A percentile compares a stretch with the other conserved stretches of the same genome.
phyloP scores from a whole-genome alignment of 2,329 filamentous ascomycete species.

The Sclerotinia glacialis region DNA sequence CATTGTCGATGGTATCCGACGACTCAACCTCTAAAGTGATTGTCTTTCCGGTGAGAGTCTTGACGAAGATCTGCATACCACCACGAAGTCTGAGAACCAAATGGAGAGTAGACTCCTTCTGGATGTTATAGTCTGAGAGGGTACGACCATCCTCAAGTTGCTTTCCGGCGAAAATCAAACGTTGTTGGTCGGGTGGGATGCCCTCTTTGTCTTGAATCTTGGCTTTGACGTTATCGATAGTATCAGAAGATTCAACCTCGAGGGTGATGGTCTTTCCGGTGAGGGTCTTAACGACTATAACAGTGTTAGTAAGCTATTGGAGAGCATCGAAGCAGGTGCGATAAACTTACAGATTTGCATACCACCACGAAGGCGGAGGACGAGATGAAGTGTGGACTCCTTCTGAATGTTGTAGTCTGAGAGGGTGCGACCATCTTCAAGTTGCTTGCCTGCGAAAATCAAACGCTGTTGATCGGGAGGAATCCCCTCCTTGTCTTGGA shows the following conservation, averaged over 20 bases:
- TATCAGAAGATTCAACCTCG: constrained; percentile 99
- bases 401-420: constrained; percentile 97
- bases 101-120: constrained; percentile 83
- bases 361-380: constrained; percentile 83
- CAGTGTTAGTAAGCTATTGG: constrained; percentile 51
- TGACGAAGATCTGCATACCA: constrained; percentile 76
- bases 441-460: constrained; percentile 94
- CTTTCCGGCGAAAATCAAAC: constrained; percentile 90
- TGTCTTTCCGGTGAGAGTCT: constrained; percentile 68
- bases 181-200: constrained; percentile 92
- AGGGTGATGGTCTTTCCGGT: constrained; percentile 98
- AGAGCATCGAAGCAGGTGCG: constrained; percentile 50
- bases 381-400: constrained; percentile 80
- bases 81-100: constrained; percentile 77
- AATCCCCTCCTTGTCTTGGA: constrained; percentile 97
- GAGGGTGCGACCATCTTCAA: constrained; percentile 89
- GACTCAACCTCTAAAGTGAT: constrained; percentile 67
- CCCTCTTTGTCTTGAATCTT: constrained; percentile 95
- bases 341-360: constrained; percentile 66
- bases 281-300: constrained; percentile 68
- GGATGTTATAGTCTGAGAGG: constrained; percentile 93
- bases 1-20: constrained; percentile 68
- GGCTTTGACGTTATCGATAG: constrained; percentile 95
- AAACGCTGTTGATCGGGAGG: constrained; percentile 93
- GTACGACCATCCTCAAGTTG: constrained; percentile 91